Evolutionary conservation across 768 basidiomycete species (phyloP), one percentile per base, ranked within the genome.

Genomic region (Pulveroboletus sp.): DNA sequence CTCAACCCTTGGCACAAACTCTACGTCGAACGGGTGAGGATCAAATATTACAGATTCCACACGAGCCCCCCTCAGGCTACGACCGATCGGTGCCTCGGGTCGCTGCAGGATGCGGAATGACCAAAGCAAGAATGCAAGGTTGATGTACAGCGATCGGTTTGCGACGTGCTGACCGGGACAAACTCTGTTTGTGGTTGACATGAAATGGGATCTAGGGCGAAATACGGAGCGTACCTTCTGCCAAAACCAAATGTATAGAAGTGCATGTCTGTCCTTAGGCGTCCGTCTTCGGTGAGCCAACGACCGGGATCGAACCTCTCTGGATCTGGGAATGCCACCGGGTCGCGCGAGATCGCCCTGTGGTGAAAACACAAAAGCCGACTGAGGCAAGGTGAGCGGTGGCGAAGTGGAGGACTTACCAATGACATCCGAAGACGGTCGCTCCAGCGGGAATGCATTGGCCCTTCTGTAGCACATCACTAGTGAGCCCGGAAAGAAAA

Each of bases 111-210:
- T 70, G 0, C 61, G 72, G 69, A 85, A 85, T 0, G 82, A 75
- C 81, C 82, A 85, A 14, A 82, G 71, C 6, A 81, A 62, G 10
- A 83, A 67, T 0, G 81, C 79, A 1, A 81, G 75, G 56, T 78
- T 82, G 43, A 85, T 67, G 55, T 79, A 81, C 2, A 86, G 65
- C 4, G 84, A 84, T 6, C 13, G 31, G 11, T 50, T 43, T 2
- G 53, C 82, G 20, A 85, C 72, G 59, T 81, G 71, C 52, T 75
- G 76, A 0, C 82, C 83, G 1, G 81, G 82, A 46, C 82, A 86
- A 2, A 82, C 73, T 31, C 82, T 37, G 17, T 21, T 27, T 16
- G 9, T 16, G 1, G 23, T 9, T 5, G 5, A 19, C 27, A 13
- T 40, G 27, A 16, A 12, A 13, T 3, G 37, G 14, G 20, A 29